These are phyloP conservation scores for Balakata baccata DNA, from an alignment of 345 rosid species.

Conservation along the genomic window DNA sequence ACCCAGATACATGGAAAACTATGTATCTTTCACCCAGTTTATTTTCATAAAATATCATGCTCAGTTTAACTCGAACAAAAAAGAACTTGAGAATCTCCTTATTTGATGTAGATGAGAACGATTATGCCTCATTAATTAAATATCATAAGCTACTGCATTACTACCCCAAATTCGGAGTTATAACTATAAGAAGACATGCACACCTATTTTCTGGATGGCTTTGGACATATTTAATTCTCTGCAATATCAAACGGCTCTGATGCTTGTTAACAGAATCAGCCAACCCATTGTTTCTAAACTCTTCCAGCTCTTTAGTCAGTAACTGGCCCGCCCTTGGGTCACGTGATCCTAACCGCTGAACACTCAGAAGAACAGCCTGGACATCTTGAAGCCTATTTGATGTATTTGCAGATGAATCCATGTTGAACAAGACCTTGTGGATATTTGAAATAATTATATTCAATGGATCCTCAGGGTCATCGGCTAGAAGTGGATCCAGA, in stretches of 20 bases:
- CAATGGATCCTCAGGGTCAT: conserved; percentile 92
- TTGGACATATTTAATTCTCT: conserved; percentile 76
- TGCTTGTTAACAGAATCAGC: conserved; percentile 97
- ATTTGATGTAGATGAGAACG: conserved; percentile 1
- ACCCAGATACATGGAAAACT: background rate
- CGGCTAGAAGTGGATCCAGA: conserved; percentile 96
- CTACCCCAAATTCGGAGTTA: conserved; percentile 1
- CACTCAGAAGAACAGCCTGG: conserved; percentile 85
- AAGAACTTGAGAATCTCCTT: background rate
- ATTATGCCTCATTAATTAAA: background rate
- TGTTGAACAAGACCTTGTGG: conserved; percentile 79
- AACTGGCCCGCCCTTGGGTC: conserved; percentile 75
- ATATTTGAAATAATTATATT: conserved; percentile 78
- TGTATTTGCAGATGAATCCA: conserved; percentile 68
- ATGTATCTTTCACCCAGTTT: background rate
- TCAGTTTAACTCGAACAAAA: background rate
- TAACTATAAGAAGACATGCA: conserved; percentile 8
- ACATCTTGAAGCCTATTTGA: conserved; percentile 90
- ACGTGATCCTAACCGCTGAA: conserved; percentile 89
- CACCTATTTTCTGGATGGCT: conserved; percentile 71
- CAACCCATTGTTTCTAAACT: conserved; percentile 67
- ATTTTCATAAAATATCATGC: background rate
- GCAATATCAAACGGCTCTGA: conserved; percentile 86
- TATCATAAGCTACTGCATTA: background rate
- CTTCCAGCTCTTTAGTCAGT: conserved; percentile 86